phyloP scores from a whole-genome alignment of 129 eudicot genomes.

The sunflower (Helianthus annuus) region DNA sequence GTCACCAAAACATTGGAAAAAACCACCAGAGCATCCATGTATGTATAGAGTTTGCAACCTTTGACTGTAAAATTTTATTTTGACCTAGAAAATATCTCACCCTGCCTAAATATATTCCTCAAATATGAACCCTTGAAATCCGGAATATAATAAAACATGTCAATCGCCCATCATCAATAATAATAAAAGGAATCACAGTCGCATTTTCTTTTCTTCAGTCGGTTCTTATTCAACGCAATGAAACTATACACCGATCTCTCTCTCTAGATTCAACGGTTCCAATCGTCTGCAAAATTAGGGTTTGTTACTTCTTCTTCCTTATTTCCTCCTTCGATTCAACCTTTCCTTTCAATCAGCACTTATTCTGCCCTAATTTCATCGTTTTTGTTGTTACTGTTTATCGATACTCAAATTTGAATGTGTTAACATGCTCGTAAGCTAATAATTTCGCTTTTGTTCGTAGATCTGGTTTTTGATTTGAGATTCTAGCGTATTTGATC shows the following conservation, averaged over 20 bases:
- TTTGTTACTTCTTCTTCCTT: constrained; percentile 15
- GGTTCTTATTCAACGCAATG: constrained; percentile 27
- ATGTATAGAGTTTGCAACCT: too few relatives aligned
- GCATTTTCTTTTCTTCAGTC: constrained; percentile 8
- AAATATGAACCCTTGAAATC: neutral
- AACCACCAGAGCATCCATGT: too few relatives aligned
- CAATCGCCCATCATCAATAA: neutral
- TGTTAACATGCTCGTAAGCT: constrained; percentile 13
- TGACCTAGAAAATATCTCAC: too few relatives aligned
- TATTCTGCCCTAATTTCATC: constrained; percentile 7
- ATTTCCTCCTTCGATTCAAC: neutral
- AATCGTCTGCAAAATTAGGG: constrained; percentile 23
- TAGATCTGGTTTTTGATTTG: constrained; percentile 29
- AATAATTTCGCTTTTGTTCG: neutral
- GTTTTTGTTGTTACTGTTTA: neutral
- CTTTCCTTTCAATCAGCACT: neutral
- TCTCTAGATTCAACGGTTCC: constrained; percentile 20
- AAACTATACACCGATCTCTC: constrained; percentile 6
- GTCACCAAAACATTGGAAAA: too few relatives aligned
- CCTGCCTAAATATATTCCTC: neutral
- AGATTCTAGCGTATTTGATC: neutral
- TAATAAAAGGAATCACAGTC: constrained; percentile 17
- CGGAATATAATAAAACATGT: neutral
- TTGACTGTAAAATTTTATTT: too few relatives aligned
- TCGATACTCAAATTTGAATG: constrained; percentile 18